phyloP scores from a whole-genome alignment of 1,284 basidiomycete genomes.

The Leccinum fallax region DNA sequence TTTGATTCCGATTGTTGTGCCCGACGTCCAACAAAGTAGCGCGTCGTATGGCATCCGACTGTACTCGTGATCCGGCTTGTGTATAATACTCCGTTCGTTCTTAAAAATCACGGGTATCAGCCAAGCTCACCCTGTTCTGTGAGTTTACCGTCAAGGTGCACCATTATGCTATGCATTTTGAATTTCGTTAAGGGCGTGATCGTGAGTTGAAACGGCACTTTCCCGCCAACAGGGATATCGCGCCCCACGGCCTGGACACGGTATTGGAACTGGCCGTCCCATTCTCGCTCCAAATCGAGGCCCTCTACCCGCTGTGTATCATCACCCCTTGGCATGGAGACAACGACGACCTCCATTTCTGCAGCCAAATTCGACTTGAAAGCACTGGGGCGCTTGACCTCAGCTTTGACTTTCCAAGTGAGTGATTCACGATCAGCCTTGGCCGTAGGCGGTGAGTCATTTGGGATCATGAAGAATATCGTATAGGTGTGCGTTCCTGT shows the following conservation, averaged over 20 bases:
- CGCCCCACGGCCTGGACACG: constrained; percentile 81
- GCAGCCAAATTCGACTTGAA: constrained; percentile 77
- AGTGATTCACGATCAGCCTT: constrained; percentile 82
- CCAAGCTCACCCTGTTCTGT: background rate
- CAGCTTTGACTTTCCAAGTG: constrained; percentile 82
- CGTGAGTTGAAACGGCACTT: constrained; percentile 80
- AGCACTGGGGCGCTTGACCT: constrained; percentile 82
- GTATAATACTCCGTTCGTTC: constrained; percentile 84
- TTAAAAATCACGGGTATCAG: constrained; percentile 32
- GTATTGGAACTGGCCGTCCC: constrained; percentile 91
- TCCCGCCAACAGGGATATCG: constrained; percentile 82
- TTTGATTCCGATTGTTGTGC: constrained; percentile 29
- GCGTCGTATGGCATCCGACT: constrained; percentile 73
- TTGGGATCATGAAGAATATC: constrained; percentile 87
- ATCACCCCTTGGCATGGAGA: constrained; percentile 71
- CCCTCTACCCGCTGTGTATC: constrained; percentile 62
- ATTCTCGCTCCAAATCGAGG: constrained; percentile 87
- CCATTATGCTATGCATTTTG: constrained; percentile 78
- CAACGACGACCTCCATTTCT: constrained; percentile 74
- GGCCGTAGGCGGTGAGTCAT: constrained; percentile 80
- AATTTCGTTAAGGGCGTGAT: constrained; percentile 87
- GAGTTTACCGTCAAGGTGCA: constrained; percentile 75
- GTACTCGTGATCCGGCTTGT: constrained; percentile 66
- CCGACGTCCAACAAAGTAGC: constrained; percentile 73
- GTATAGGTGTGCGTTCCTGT: constrained; percentile 92